Percentiles rank a stretch among this genome's conserved stretches.
Conservation (phyloP, 805 yeast species). For the Ogataea wickerhamii region DNA sequence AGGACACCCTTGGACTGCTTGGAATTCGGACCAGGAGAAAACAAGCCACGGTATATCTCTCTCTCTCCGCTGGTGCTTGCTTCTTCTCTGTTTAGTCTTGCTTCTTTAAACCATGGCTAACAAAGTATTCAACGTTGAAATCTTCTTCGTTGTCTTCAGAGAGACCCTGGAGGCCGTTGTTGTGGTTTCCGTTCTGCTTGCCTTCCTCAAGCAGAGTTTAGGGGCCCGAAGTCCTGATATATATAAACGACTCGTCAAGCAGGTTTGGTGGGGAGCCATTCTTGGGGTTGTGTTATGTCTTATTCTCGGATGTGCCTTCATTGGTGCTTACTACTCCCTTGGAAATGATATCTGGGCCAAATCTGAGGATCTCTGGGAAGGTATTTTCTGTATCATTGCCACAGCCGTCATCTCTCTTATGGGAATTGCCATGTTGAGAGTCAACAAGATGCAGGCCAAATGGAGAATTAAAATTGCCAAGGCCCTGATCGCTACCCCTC, state of each 20-base stretch:
- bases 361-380: constrained; percentile 97
- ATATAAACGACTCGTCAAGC: constrained; percentile 64
- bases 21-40: not conserved
- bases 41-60: constrained; percentile 1
- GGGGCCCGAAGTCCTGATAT: constrained; percentile 43
- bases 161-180: constrained; percentile 92
- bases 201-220: constrained; percentile 87
- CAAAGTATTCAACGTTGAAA: constrained; percentile 61
- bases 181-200: constrained; percentile 84
- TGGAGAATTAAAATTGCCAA: constrained; percentile 94
- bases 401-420: constrained; percentile 82
- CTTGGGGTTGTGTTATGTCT: constrained; percentile 77
- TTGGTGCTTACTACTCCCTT: constrained; percentile 84
- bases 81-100: too few relatives aligned
- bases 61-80: constrained; percentile 1
- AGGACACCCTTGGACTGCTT: constrained; percentile 1
- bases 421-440: constrained; percentile 96
- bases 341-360: constrained; percentile 79
- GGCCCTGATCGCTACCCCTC: constrained; percentile 64
- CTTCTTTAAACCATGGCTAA: constrained; percentile 24
- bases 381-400: constrained; percentile 88
- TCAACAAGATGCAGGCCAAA: constrained; percentile 93
- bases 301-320: constrained; percentile 85
- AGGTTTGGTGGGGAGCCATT: constrained; percentile 83
- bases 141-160: constrained; percentile 89